A percentile compares a stretch with the other conserved stretches of the same genome.
Conservation (phyloP, 768 basidiomycete genomes). For the Kwoniella botswanensis region DNA sequence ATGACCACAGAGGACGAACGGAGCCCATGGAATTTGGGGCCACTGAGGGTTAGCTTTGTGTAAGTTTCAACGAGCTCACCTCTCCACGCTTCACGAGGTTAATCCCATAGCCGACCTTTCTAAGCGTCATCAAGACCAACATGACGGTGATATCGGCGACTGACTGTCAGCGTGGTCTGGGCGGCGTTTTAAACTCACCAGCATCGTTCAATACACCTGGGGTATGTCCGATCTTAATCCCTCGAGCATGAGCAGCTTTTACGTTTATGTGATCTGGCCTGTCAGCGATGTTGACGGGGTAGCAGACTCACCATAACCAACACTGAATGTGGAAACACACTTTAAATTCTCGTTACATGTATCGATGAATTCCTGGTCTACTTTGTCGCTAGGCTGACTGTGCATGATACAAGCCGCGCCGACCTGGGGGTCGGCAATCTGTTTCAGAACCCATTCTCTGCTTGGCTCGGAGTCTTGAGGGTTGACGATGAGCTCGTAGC, state of each 20-base stretch:
- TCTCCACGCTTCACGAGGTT: slow-evolving; percentile 71
- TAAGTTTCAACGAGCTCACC: slow-evolving; percentile 60
- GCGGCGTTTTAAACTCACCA: slow-evolving; percentile 61
- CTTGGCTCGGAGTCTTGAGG: slow-evolving; percentile 61
- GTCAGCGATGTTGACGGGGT: background rate
- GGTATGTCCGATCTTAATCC: slow-evolving; percentile 82
- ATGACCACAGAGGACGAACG: slow-evolving; percentile 80
- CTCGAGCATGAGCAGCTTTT: slow-evolving; percentile 65
- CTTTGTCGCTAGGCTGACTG: slow-evolving; percentile 61
- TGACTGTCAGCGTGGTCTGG: slow-evolving; percentile 51
- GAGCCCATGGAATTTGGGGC: slow-evolving; percentile 77
- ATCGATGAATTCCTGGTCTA: slow-evolving; percentile 74
- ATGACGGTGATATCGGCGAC: slow-evolving; percentile 90
- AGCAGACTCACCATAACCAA: slow-evolving; percentile 50
- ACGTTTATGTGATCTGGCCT: slow-evolving; percentile 78
- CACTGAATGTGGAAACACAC: slow-evolving; percentile 83
- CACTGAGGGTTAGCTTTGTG: slow-evolving; percentile 64
- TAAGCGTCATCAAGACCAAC: slow-evolving; percentile 89
- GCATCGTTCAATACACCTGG: slow-evolving; percentile 93
- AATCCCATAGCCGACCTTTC: slow-evolving; percentile 73
- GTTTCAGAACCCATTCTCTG: slow-evolving; percentile 30
- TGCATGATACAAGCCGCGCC: slow-evolving; percentile 23
- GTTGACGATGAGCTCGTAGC: slow-evolving; percentile 59
- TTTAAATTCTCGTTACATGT: slow-evolving; percentile 64
- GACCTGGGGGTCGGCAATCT: slow-evolving; percentile 39